Conservation (phyloP, 1,284 basidiomycete species). For the Rhodofomes roseus region DNA sequence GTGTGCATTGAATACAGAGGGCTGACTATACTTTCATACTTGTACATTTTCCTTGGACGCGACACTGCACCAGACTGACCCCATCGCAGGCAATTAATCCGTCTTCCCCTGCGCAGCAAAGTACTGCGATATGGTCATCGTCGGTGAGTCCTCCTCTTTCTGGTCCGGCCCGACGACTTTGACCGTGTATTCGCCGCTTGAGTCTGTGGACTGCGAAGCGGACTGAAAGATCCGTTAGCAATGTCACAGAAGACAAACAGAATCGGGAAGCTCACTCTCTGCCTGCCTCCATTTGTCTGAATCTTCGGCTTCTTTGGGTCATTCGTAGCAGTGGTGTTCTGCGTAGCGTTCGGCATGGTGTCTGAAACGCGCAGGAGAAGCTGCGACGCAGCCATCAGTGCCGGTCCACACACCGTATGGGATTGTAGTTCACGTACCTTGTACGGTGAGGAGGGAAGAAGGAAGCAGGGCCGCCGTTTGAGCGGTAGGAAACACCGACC, state of each 20-base stretch:
- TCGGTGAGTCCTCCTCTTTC: neutral
- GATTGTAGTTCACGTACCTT: neutral
- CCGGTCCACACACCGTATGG: neutral
- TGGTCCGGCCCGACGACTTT: neutral
- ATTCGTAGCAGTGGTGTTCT: neutral
- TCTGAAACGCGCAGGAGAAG: neutral
- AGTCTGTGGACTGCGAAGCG: neutral
- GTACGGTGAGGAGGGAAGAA: neutral
- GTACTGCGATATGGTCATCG: neutral
- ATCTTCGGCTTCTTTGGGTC: neutral
- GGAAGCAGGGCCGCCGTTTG: neutral
- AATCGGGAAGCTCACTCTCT: neutral
- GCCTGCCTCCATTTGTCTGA: neutral
- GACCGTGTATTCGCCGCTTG: neutral
- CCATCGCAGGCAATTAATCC: neutral
- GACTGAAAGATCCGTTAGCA: neutral
- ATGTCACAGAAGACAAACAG: neutral
- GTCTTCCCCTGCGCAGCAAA: neutral
- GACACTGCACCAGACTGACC: neutral
- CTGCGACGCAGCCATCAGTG: neutral
- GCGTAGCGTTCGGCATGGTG: neutral
- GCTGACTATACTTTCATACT: neutral
- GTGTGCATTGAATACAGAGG: neutral
- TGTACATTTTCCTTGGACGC: neutral
- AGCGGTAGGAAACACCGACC: neutral